Percentiles rank a stretch among this genome's conserved stretches.
Conservation (phyloP, 1,284 basidiomycete genomes). For the Pseudozyma sp. region DNA sequence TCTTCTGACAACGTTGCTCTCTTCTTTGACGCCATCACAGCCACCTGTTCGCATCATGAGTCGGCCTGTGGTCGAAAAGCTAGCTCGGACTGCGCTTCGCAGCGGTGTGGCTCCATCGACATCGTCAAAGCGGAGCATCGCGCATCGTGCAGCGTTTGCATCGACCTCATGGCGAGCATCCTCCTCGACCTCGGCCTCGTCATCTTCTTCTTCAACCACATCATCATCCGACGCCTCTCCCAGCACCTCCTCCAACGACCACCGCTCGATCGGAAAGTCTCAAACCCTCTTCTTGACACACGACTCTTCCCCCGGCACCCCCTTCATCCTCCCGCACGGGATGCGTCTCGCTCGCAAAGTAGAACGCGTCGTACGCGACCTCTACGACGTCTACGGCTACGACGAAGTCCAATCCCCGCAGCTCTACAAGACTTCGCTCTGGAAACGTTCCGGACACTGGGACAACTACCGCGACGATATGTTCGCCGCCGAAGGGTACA, state of each 20-base stretch:
- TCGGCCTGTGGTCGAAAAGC: conserved; percentile 1
- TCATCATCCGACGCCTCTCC: not conserved
- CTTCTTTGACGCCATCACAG: not conserved
- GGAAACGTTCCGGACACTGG: conserved; percentile 67
- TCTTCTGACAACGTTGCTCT: not conserved
- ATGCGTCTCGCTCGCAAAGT: conserved; percentile 61
- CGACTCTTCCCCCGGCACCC: conserved; percentile 65
- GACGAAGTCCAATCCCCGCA: conserved; percentile 67
- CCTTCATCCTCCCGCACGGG: conserved; percentile 67
- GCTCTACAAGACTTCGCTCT: conserved; percentile 61
- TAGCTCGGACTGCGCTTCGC: conserved; percentile 19
- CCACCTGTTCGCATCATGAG: conserved; percentile 9
- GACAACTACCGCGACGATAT: conserved; percentile 69
- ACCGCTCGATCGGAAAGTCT: conserved; percentile 54
- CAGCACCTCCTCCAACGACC: conserved; percentile 42
- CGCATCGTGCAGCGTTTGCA: not conserved
- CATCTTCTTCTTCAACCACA: conserved; percentile 5
- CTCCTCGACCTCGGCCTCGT: conserved; percentile 11
- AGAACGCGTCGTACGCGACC: conserved; percentile 65
- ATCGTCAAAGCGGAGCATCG: not conserved
- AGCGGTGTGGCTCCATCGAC: conserved; percentile 2
- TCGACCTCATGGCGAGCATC: conserved; percentile 4
- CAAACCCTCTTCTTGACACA: conserved; percentile 66
- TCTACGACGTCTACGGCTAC: conserved; percentile 66
- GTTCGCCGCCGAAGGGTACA: conserved; percentile 65